phyloP scores from a whole-genome alignment of 1,139 yeast genomes.

The Oligophagozyma castellii region DNA sequence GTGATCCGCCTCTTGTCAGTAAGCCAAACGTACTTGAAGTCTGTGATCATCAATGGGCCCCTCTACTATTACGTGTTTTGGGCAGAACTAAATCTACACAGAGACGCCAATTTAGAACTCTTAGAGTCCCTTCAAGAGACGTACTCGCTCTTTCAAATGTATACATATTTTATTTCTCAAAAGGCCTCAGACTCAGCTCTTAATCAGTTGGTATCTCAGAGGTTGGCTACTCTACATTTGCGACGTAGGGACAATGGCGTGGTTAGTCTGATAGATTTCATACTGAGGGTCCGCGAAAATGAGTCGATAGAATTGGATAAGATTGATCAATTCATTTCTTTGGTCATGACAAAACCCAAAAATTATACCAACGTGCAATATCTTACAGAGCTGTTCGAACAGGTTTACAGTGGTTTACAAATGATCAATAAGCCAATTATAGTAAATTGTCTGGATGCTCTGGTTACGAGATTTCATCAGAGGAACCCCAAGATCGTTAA shows the following conservation, averaged over 20 bases:
- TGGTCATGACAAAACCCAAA: constrained; percentile 50
- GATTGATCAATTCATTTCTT: constrained; percentile 48
- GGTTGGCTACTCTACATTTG: constrained; percentile 42
- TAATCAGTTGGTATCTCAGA: constrained; percentile 31
- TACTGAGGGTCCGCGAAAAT: constrained; percentile 61
- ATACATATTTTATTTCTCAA: constrained; percentile 37
- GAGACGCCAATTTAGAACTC: constrained; percentile 1
- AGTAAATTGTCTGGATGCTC: constrained; percentile 42
- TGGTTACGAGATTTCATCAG: constrained; percentile 39
- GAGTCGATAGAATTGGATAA: constrained; percentile 52
- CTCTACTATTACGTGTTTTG: constrained; percentile 60
- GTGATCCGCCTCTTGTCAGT: too few species aligned
- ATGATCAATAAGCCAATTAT: constrained; percentile 49
- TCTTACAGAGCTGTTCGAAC: constrained; percentile 42
- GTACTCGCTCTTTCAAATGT: constrained; percentile 43
- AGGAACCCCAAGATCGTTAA: constrained; percentile 39
- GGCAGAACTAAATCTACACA: constrained; percentile 37
- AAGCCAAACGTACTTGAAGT: constrained; percentile 32
- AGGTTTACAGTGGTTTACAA: constrained; percentile 43
- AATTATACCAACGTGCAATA: constrained; percentile 35
- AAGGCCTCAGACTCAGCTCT: constrained; percentile 31
- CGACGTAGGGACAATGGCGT: constrained; percentile 54
- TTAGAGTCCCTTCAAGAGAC: constrained; percentile 40
- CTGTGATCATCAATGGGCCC: constrained; percentile 49
- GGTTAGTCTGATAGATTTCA: constrained; percentile 55